Base-by-base conservation (phyloP, 768 basidiomycete genomes). In the Epithele typhae region DNA sequence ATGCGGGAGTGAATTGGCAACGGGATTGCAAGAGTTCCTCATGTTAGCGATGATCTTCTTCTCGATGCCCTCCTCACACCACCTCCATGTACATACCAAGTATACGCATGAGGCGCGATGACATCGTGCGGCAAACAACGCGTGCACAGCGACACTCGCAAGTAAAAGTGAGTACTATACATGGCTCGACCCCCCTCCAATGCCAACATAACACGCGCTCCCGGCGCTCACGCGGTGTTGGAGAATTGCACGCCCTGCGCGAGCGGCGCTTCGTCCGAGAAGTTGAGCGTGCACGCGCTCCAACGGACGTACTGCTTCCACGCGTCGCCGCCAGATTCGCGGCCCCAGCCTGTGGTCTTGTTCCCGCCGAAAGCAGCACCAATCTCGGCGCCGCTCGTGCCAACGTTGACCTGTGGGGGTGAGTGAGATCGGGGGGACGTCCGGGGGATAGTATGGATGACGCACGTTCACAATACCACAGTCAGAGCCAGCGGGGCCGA, bases 281-380 rank as follows among this genome's bases (percentile, higher is more conserved):
- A 97, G 68, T 97, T 97, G 64, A 97, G 70, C 10, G 94, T 96
- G 64, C 90, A 93, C 37, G 87, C 81, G 65, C 85, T 84, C 89
- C 89, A 94, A 42, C 91, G 81, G 33, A 93, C 87, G 57, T 93
- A 93, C 65, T 95, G 90, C 65, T 94, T 93, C 95, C 95, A 98
- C n/a, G 94, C 87, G 66, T 97, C 95, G 43, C 94, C 94, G 32
- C 95, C 95, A 6, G 90, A 92, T 71, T 98, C 95, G 40, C 95
- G 82, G 17, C 95, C 95, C 92, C 87, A 90, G 53, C 88, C 89
- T 40, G 87, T 91, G 66, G 82, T 88, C 87, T 93, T 93, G 74
- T 94, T 93, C 45, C 90, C 95, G 49, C 94, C 94, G 63, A 97
- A 97, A 0, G 88, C 89, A 37, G 91, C 92, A 32, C 83, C 82